Conservation (phyloP, 1,139 yeast genomes). For the Magnusiomyces magnusii region DNA sequence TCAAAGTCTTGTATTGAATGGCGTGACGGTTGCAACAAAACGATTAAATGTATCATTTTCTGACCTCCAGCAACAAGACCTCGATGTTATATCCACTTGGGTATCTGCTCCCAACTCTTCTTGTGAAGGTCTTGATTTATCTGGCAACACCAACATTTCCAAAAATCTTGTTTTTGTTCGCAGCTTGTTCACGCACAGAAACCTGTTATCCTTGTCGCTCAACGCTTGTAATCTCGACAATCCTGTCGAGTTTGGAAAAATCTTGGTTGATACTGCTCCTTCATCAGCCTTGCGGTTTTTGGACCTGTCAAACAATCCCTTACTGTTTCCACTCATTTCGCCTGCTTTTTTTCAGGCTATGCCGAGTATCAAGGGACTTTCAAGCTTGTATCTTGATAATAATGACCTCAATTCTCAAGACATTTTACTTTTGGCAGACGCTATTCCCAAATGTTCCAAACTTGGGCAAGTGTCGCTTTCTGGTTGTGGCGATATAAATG, state of each 20-base stretch:
- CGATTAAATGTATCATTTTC: constrained; percentile 74
- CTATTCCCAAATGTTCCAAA: constrained; percentile 59
- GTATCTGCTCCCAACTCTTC: constrained; percentile 44
- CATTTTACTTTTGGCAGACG: constrained; percentile 59
- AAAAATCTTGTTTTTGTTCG: neutral
- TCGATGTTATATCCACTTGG: constrained; percentile 55
- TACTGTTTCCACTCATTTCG: constrained; percentile 63
- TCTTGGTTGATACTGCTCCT: constrained; percentile 44
- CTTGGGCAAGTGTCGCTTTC: constrained; percentile 70
- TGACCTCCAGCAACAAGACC: constrained; percentile 51
- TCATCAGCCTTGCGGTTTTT: constrained; percentile 57
- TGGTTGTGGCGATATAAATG: constrained; percentile 51
- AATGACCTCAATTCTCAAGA: constrained; percentile 59
- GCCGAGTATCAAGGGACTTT: constrained; percentile 57
- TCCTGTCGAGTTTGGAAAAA: constrained; percentile 46
- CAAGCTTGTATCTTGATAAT: constrained; percentile 71
- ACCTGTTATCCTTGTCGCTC: constrained; percentile 53
- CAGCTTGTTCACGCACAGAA: constrained; percentile 3
- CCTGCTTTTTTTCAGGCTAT: constrained; percentile 53
- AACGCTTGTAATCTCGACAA: constrained; percentile 56
- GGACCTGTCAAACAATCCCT: constrained; percentile 69
- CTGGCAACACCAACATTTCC: constrained; percentile 53
- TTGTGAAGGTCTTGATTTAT: constrained; percentile 78
- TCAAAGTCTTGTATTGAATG: constrained; percentile 45
- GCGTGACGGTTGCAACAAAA: constrained; percentile 49